Evolutionary conservation across 1,284 basidiomycete species (phyloP).

Genomic region (Tetrapyrgos nigripes): DNA sequence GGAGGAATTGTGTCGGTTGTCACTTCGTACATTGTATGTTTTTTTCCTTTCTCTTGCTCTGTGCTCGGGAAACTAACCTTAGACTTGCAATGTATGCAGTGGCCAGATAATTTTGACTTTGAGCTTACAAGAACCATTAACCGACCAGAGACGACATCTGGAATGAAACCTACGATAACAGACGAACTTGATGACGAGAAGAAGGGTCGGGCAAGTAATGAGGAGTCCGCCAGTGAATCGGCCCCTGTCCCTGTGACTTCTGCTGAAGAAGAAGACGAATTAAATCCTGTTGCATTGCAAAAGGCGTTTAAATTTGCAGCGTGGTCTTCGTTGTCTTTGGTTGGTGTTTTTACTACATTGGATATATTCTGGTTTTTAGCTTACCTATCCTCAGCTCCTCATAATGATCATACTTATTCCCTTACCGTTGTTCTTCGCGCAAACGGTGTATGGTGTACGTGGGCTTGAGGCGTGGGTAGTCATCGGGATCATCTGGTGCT

Average conservation of each 20-base stretch:
- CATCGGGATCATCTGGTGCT: slow-evolving; percentile 85
- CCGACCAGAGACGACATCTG: slow-evolving; percentile 30
- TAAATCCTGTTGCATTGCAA: slow-evolving; percentile 65
- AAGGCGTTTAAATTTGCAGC: slow-evolving; percentile 83
- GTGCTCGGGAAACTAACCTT: neutral
- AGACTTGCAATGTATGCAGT: slow-evolving; percentile 43
- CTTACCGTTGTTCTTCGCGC: slow-evolving; percentile 83
- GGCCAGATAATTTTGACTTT: slow-evolving; percentile 85
- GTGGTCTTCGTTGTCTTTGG: slow-evolving; percentile 70
- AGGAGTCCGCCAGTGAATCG: slow-evolving; percentile 37
- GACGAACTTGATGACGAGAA: slow-evolving; percentile 32
- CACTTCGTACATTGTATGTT: slow-evolving; percentile 65
- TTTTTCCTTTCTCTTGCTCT: neutral
- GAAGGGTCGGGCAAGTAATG: slow-evolving; percentile 37
- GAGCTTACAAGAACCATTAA: slow-evolving; percentile 81
- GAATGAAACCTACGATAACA: neutral
- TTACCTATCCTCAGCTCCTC: slow-evolving; percentile 51
- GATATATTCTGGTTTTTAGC: too few relatives aligned
- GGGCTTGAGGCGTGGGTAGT: slow-evolving; percentile 82
- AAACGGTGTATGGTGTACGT: slow-evolving; percentile 68
- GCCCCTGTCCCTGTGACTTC: slow-evolving; percentile 33
- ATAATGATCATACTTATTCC: slow-evolving; percentile 78
- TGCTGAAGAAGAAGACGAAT: slow-evolving; percentile 54
- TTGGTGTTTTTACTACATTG: slow-evolving; percentile 47
- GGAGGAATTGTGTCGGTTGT: slow-evolving; percentile 79